These are phyloP conservation scores for Neopestalotiopsis sp. DNA, from an alignment of 2,329 filamentous ascomycete species.

Conservation along the genomic window DNA sequence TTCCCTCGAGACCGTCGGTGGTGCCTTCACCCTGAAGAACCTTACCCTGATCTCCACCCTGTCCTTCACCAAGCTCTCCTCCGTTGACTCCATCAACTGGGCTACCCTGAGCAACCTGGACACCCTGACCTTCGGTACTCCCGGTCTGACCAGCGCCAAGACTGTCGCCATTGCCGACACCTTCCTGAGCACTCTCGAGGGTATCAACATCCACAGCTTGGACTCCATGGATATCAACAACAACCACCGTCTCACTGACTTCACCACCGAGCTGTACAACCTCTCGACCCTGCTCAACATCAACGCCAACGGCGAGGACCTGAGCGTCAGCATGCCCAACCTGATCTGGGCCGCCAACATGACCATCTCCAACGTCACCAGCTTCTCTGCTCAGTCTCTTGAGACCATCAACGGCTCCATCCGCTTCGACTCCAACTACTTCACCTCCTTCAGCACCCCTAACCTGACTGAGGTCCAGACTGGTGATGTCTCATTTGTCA, in stretches of 20 bases:
- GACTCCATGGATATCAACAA: slow-evolving; percentile 83
- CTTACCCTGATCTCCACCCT: slow-evolving; percentile 74
- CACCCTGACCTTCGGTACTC: slow-evolving; percentile 52
- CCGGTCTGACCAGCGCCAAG: slow-evolving; percentile 68
- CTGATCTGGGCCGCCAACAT: slow-evolving; percentile 80
- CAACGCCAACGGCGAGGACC: slow-evolving; percentile 77
- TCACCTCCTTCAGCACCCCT: slow-evolving; percentile 64
- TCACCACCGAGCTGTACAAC: slow-evolving; percentile 80
- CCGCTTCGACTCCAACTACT: slow-evolving; percentile 82
- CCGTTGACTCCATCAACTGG: slow-evolving; percentile 73
- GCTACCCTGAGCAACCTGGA: slow-evolving; percentile 70
- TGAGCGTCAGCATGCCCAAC: slow-evolving; percentile 77
- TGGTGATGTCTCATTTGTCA: slow-evolving; percentile 67
- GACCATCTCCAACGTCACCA: slow-evolving; percentile 81
- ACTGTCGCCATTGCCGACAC: slow-evolving; percentile 85
- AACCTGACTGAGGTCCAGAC: slow-evolving; percentile 73
- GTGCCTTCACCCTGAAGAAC: slow-evolving; percentile 72
- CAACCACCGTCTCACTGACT: slow-evolving; percentile 79
- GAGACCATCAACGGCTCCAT: slow-evolving; percentile 77
- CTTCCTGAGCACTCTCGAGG: slow-evolving; percentile 76
- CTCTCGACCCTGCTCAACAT: slow-evolving; percentile 75
- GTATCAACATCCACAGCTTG: slow-evolving; percentile 80
- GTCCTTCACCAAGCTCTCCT: slow-evolving; percentile 67
- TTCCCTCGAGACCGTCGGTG: slow-evolving; percentile 69
- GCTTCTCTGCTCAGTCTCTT: slow-evolving; percentile 76